A percentile compares a stretch with the other conserved stretches of the same genome.
Evolutionary conservation across 225 moss, liverwort and hornwort species (phyloP).

Genomic region (Takakia lepidozioides): DNA sequence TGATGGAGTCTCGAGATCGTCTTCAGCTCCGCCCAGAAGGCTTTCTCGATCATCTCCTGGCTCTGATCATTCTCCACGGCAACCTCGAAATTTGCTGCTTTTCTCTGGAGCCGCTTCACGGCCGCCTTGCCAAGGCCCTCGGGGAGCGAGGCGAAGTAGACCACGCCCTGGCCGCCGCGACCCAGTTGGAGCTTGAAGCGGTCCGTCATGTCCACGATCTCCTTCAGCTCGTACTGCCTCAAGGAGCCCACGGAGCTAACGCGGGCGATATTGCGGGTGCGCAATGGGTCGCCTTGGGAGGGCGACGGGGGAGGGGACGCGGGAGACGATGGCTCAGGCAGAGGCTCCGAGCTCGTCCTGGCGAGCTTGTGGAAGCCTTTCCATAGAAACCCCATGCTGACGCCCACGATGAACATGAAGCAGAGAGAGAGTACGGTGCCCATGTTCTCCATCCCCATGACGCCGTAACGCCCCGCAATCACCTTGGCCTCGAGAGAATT

Average conservation of each 20-base stretch:
- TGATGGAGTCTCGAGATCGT: slow-evolving; percentile 35
- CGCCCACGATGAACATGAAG: slow-evolving; percentile 33
- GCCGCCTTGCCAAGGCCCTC: slow-evolving; percentile 23
- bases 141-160: slow-evolving; percentile 21
- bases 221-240: slow-evolving; percentile 30
- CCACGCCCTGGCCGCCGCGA: slow-evolving; percentile 40
- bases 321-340: not conserved
- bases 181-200: slow-evolving; percentile 33
- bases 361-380: slow-evolving; percentile 5
- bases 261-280: slow-evolving; percentile 25
- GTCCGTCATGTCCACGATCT: slow-evolving; percentile 34
- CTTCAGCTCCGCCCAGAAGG: slow-evolving; percentile 45
- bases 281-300: slow-evolving; percentile 17
- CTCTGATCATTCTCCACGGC: slow-evolving; percentile 11
- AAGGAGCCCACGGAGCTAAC: slow-evolving; percentile 25
- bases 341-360: slow-evolving; percentile 8
- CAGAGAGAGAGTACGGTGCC: slow-evolving; percentile 15
- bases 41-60: slow-evolving; percentile 28
- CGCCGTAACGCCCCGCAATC: too few relatives aligned
- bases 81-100: slow-evolving; percentile 5
- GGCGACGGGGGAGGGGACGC: slow-evolving; percentile 8
- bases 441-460: slow-evolving; percentile 5
- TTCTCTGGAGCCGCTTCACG: slow-evolving; percentile 38
- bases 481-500: too few relatives aligned
- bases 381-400: slow-evolving; percentile 33